These are phyloP conservation scores for Trichoderma reesei DNA, from an alignment of 495 filamentous ascomycete species.

Conservation along the genomic window DNA sequence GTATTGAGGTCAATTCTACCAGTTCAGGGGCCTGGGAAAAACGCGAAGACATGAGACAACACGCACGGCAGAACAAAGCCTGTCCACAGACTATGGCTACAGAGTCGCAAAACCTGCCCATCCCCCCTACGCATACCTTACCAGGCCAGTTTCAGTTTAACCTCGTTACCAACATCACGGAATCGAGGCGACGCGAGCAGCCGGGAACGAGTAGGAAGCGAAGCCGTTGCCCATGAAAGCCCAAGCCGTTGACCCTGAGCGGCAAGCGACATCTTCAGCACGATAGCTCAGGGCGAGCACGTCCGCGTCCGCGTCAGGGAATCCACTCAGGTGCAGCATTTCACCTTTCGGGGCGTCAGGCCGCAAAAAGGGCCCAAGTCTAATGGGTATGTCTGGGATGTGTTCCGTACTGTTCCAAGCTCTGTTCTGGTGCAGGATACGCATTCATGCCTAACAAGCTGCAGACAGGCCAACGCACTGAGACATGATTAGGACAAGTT, in stretches of 20 bases:
- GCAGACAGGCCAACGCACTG: not conserved
- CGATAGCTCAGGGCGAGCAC: not conserved
- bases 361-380: not conserved
- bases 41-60: not conserved
- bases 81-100: not conserved
- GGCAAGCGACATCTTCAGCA: not conserved
- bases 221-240: not conserved
- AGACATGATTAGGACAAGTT: not conserved
- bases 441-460: slow-evolving; percentile 7
- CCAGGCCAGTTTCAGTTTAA: not conserved
- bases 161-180: not conserved
- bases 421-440: not conserved
- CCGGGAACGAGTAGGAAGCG: slow-evolving; percentile 5
- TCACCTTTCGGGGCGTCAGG: not conserved
- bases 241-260: not conserved
- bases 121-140: not conserved
- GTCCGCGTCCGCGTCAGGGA: not conserved
- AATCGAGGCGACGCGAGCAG: not conserved
- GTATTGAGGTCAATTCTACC: not conserved
- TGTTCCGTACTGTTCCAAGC: not conserved
- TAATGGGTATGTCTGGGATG: not conserved
- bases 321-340: not conserved
- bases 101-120: not conserved
- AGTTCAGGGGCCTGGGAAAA: not conserved
- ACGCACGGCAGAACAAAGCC: not conserved